Percentiles rank a stretch among this genome's conserved stretches.
These are phyloP conservation scores for Reticulascus tulasneorum DNA, from an alignment of 2,329 filamentous ascomycete species.

Conservation along the genomic window DNA sequence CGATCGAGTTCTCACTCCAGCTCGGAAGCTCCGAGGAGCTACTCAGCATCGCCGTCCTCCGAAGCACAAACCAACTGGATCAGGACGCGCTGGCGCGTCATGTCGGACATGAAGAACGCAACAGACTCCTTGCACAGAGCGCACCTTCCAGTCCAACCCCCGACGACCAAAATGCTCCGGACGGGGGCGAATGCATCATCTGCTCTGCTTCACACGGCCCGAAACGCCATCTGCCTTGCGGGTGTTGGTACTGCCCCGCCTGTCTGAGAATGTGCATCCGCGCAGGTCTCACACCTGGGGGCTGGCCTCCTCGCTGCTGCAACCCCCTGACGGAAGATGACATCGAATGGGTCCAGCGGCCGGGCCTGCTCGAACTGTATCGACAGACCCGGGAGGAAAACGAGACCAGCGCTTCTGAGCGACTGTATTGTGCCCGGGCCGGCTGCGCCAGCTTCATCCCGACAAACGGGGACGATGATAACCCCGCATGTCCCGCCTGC, in stretches of 20 bases:
- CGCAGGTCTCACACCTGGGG: conserved; percentile 6
- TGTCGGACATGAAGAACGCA: conserved; percentile 9
- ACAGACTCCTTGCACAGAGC: conserved; percentile 2
- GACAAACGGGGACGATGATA: not conserved
- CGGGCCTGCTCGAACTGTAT: conserved; percentile 8
- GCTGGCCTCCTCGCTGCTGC: conserved; percentile 15
- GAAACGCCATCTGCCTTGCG: conserved; percentile 7
- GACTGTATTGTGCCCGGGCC: conserved; percentile 11
- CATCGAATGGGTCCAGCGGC: conserved; percentile 4
- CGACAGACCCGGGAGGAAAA: conserved; percentile 7
- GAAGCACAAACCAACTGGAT: not conserved
- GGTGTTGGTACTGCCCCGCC: conserved; percentile 10
- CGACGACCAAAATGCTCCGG: not conserved
- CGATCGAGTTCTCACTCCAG: conserved; percentile 4
- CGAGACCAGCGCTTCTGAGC: conserved; percentile 5
- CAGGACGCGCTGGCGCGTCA: too few relatives aligned
- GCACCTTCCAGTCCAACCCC: conserved; percentile 1
- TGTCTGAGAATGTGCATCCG: conserved; percentile 13
- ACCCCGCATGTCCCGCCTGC: conserved; percentile 8
- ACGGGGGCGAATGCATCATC: conserved; percentile 4
- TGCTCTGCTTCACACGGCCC: conserved; percentile 2
- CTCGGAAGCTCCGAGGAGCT: conserved; percentile 4
- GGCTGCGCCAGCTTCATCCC: conserved; percentile 14
- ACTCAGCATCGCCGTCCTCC: conserved; percentile 6
- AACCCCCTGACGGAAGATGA: conserved; percentile 6